Evolutionary conservation across 2,329 filamentous ascomycete species (phyloP).

Genomic region (Penicillium janthinellum): DNA sequence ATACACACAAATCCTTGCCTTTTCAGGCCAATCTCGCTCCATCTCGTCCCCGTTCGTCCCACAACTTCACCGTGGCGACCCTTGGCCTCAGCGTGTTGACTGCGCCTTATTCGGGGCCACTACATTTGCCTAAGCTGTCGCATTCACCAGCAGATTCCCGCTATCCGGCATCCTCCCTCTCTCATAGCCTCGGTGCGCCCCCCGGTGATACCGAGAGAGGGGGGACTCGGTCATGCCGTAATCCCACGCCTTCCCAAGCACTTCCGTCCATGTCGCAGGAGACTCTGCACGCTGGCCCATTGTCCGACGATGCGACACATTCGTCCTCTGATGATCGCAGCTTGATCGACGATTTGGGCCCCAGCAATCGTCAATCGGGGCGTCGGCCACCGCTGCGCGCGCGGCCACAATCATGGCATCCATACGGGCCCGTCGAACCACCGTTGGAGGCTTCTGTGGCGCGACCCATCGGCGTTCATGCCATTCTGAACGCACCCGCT

Average conservation of each 20-base stretch:
- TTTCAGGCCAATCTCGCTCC: not conserved
- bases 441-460: slow-evolving; percentile 32
- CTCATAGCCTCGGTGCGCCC: slow-evolving; percentile 38
- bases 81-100: slow-evolving; percentile 41
- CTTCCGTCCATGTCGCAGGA: slow-evolving; percentile 44
- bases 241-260: slow-evolving; percentile 31
- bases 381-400: slow-evolving; percentile 31
- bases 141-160: slow-evolving; percentile 26
- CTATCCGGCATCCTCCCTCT: slow-evolving; percentile 39
- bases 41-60: slow-evolving; percentile 7
- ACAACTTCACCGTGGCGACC: slow-evolving; percentile 43
- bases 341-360: slow-evolving; percentile 26
- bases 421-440: slow-evolving; percentile 39
- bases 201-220: slow-evolving; percentile 41
- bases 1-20: not conserved
- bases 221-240: slow-evolving; percentile 43
- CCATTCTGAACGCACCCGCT: slow-evolving; percentile 44
- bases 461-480: slow-evolving; percentile 44
- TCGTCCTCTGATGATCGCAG: slow-evolving; percentile 20
- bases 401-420: slow-evolving; percentile 40
- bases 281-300: slow-evolving; percentile 32
- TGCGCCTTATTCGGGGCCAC: slow-evolving; percentile 36
- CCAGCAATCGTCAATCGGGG: slow-evolving; percentile 19
- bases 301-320: slow-evolving; percentile 31
- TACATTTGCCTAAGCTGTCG: slow-evolving; percentile 36